phyloP scores from a whole-genome alignment of 2,329 filamentous ascomycete genomes.

The Cryphonectria nitschkei region DNA sequence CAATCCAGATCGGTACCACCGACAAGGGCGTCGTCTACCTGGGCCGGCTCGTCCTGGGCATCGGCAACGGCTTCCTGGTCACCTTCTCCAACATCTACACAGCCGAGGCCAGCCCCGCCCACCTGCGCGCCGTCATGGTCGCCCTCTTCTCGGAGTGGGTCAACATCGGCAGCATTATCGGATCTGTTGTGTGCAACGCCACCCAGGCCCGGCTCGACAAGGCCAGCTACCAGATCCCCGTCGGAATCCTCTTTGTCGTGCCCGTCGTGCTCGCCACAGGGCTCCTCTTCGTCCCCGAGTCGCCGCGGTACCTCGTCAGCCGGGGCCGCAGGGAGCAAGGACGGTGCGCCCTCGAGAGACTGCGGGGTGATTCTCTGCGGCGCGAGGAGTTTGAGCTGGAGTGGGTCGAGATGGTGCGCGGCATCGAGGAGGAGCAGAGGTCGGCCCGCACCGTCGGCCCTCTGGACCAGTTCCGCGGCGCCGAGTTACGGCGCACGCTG shows the following conservation, averaged over 20 bases:
- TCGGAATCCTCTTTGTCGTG: slow-evolving; percentile 50
- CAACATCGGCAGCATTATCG: slow-evolving; percentile 51
- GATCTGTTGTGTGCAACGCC: slow-evolving; percentile 47
- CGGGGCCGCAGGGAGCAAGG: slow-evolving; percentile 36
- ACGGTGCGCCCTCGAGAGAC: slow-evolving; percentile 35
- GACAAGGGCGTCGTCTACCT: slow-evolving; percentile 47
- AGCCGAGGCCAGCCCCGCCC: slow-evolving; percentile 51
- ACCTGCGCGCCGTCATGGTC: slow-evolving; percentile 53
- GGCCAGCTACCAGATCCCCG: slow-evolving; percentile 51
- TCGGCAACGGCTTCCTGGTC: slow-evolving; percentile 49
- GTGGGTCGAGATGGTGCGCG: slow-evolving; percentile 45
- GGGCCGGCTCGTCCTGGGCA: slow-evolving; percentile 48
- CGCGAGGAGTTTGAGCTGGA: slow-evolving; percentile 43
- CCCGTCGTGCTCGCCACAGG: slow-evolving; percentile 49
- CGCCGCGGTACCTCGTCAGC: slow-evolving; percentile 48
- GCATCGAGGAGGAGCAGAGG: slow-evolving; percentile 44
- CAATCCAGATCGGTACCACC: slow-evolving; percentile 49
- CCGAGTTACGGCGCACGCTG: slow-evolving; percentile 52
- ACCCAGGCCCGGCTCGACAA: slow-evolving; percentile 43
- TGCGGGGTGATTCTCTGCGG: slow-evolving; percentile 38
- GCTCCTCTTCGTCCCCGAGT: slow-evolving; percentile 51
- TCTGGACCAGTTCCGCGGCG: slow-evolving; percentile 46
- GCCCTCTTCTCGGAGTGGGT: slow-evolving; percentile 54
- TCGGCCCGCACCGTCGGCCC: slow-evolving; percentile 37
- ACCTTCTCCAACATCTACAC: slow-evolving; percentile 53